Conservation (phyloP, 257 asterid genomes). For the Solanum sejunctum region DNA sequence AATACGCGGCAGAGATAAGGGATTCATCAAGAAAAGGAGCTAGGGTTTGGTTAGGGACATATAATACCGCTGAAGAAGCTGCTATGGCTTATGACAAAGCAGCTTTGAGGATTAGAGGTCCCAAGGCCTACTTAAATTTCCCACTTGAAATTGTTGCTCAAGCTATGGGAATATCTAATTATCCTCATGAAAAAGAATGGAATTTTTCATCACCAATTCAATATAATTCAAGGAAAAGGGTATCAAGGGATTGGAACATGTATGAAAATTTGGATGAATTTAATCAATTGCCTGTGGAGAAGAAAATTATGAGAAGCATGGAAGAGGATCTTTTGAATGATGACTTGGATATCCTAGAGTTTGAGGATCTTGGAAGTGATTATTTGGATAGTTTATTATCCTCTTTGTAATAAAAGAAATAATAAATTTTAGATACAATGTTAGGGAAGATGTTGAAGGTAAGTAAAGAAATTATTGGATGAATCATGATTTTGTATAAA, state of each 20-base stretch:
- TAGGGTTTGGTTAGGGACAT: conserved; percentile 72
- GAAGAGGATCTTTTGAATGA: conserved; percentile 3
- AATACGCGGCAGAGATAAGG: conserved; percentile 73
- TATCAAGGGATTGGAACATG: conserved; percentile 4
- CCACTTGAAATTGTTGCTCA: conserved; percentile 31
- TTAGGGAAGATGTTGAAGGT: neutral
- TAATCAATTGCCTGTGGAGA: conserved; percentile 1
- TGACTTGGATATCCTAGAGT: conserved; percentile 25
- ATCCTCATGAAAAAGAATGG: neutral
- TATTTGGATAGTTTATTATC: conserved; percentile 43
- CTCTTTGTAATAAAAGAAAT: conserved; percentile 5
- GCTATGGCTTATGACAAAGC: conserved; percentile 79
- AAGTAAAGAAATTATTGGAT: neutral
- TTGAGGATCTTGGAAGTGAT: conserved; percentile 49
- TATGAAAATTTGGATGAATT: neutral
- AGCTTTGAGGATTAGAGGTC: conserved; percentile 57
- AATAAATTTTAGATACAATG: neutral
- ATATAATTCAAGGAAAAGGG: conserved; percentile 10
- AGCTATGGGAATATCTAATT: conserved; percentile 12
- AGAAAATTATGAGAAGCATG: conserved; percentile 5
- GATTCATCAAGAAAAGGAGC: conserved; percentile 61
- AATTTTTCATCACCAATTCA: neutral
- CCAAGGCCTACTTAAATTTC: conserved; percentile 43
- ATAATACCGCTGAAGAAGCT: conserved; percentile 62
- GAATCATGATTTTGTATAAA: neutral